A percentile compares a stretch with the other conserved stretches of the same genome.
These are phyloP conservation scores for Colletotrichum viniferum DNA, from an alignment of 2,329 filamentous ascomycete genomes.

Conservation along the genomic window DNA sequence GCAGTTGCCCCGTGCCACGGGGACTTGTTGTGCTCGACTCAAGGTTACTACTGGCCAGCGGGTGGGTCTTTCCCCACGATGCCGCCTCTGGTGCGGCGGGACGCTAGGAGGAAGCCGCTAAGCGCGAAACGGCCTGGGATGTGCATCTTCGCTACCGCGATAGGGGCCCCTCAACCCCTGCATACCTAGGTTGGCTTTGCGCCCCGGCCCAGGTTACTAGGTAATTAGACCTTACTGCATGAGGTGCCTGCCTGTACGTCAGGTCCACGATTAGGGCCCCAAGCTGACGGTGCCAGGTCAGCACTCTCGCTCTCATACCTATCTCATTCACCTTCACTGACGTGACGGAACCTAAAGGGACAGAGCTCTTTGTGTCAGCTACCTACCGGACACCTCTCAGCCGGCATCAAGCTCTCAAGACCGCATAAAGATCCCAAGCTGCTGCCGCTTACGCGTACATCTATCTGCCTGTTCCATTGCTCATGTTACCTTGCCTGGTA, in stretches of 20 bases:
- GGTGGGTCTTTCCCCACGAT: background rate
- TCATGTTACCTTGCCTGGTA: background rate
- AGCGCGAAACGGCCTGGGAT: constrained; percentile 3
- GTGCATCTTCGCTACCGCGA: background rate
- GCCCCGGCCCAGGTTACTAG: background rate
- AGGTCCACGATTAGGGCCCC: background rate
- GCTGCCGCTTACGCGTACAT: background rate
- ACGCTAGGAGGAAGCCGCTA: background rate
- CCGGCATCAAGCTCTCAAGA: background rate
- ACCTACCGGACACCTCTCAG: background rate
- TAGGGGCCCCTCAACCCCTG: background rate
- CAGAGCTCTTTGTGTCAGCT: background rate
- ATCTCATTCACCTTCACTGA: background rate
- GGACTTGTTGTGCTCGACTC: background rate
- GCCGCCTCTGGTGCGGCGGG: background rate
- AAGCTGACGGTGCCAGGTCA: background rate
- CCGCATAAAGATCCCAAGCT: background rate
- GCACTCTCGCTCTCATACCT: background rate
- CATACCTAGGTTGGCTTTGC: background rate
- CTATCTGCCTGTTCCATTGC: background rate
- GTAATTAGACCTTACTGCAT: background rate
- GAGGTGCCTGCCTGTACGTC: background rate
- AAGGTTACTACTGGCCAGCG: background rate
- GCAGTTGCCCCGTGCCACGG: constrained; percentile 17
- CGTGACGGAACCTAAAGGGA: background rate